Evolutionary conservation across 1,284 basidiomycete species (phyloP).

Genomic region (Volvariella volvacea): DNA sequence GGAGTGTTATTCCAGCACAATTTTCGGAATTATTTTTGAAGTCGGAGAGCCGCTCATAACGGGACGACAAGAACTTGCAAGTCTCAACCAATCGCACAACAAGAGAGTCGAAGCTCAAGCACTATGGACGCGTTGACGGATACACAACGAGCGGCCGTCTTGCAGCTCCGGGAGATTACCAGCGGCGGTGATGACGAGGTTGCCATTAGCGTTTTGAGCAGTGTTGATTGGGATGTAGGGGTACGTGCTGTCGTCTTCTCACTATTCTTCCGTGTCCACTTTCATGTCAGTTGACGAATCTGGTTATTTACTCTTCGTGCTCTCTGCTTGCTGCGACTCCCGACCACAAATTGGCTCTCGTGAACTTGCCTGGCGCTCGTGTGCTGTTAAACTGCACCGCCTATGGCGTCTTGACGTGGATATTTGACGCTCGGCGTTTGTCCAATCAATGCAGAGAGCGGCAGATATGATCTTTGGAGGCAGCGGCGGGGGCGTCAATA

Average conservation of each 20-base stretch:
- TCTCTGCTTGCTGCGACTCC: conserved; percentile 1
- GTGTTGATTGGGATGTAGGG: conserved; percentile 65
- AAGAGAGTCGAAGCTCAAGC: no score
- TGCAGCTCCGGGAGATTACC: conserved; percentile 50
- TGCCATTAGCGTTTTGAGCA: conserved; percentile 49
- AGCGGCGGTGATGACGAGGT: conserved; percentile 52
- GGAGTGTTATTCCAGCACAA: no score
- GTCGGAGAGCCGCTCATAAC: no score
- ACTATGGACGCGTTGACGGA: conserved; percentile 29
- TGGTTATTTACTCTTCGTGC: conserved; percentile 3
- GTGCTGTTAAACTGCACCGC: no score
- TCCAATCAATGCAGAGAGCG: conserved; percentile 35
- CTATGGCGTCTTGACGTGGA: no score
- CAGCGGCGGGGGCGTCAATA: no score
- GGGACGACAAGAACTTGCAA: no score
- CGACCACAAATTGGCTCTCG: neutral
- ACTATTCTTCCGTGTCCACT: neutral
- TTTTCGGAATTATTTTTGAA: no score
- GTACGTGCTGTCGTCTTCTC: conserved; percentile 21
- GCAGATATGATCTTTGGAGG: conserved; percentile 53
- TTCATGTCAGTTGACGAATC: neutral
- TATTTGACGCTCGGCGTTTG: no score
- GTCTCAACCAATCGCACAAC: no score
- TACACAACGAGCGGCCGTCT: conserved; percentile 41
- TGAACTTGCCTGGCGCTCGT: no score